A percentile compares a stretch with the other conserved stretches of the same genome.
Evolutionary conservation across 768 basidiomycete species (phyloP).

Genomic region (Suillus luteus): DNA sequence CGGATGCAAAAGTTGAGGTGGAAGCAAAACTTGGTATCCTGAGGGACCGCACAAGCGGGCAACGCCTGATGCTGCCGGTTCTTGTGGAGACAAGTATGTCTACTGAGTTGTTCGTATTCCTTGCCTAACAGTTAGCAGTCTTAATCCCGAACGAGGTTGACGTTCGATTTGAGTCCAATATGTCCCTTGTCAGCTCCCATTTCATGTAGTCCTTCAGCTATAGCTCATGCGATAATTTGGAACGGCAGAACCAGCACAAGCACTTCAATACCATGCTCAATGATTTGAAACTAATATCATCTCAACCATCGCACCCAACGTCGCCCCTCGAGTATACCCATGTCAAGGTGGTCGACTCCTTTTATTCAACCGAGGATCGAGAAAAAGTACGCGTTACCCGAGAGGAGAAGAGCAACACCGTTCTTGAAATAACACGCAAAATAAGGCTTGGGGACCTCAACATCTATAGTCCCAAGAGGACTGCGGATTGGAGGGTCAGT

Average conservation of each 20-base stretch:
- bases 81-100: slow-evolving; percentile 82
- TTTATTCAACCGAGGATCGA: slow-evolving; percentile 54
- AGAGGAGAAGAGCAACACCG: slow-evolving; percentile 68
- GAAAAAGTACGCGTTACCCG: slow-evolving; percentile 82
- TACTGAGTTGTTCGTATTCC: neutral
- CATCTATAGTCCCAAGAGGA: slow-evolving; percentile 77
- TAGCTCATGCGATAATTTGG: slow-evolving; percentile 19
- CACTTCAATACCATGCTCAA: slow-evolving; percentile 90
- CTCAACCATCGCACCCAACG: slow-evolving; percentile 50
- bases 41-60: slow-evolving; percentile 54
- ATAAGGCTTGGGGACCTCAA: slow-evolving; percentile 85
- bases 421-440: slow-evolving; percentile 76
- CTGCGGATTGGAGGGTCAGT: slow-evolving; percentile 91
- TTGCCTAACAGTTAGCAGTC: slow-evolving; percentile 47
- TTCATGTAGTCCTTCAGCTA: slow-evolving; percentile 11
- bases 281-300: slow-evolving; percentile 61
- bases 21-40: slow-evolving; percentile 89
- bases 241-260: slow-evolving; percentile 74
- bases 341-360: slow-evolving; percentile 75
- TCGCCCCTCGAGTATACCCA: slow-evolving; percentile 76
- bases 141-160: slow-evolving; percentile 61
- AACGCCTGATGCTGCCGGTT: slow-evolving; percentile 69
- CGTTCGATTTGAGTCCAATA: slow-evolving; percentile 87
- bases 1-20: slow-evolving; percentile 64
- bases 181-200: slow-evolving; percentile 67